Evolutionary conservation across 805 yeast species (phyloP).

Genomic region (Kodamaea kaohsiungensis): DNA sequence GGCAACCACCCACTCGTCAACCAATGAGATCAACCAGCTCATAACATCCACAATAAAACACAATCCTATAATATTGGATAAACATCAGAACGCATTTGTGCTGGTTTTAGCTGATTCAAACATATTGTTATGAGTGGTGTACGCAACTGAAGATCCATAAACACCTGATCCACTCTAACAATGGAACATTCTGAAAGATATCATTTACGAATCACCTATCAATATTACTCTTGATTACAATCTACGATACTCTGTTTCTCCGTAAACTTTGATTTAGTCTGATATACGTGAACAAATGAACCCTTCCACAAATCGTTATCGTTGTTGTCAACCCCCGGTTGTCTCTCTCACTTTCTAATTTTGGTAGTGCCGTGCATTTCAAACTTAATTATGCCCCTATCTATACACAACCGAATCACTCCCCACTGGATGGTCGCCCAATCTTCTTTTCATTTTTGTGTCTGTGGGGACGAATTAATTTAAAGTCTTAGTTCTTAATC

Average conservation of each 20-base stretch:
- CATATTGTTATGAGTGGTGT: background rate
- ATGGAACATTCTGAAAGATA: too few species aligned
- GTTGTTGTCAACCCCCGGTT: background rate
- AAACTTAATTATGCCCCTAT: background rate
- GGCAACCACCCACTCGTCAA: background rate
- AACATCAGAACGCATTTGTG: constrained; percentile 7
- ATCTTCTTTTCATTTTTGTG: background rate
- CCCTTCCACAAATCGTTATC: too few species aligned
- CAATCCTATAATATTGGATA: constrained; percentile 8
- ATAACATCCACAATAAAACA: constrained; percentile 7
- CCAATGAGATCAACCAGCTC: constrained; percentile 12
- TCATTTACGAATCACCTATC: too few species aligned
- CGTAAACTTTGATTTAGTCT: too few species aligned
- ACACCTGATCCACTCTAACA: too few species aligned
- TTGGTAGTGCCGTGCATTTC: background rate
- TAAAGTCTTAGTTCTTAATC: background rate
- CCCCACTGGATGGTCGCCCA: background rate
- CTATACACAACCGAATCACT: background rate
- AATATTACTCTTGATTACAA: too few species aligned
- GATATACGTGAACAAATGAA: too few species aligned
- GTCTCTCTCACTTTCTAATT: background rate
- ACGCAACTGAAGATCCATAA: background rate
- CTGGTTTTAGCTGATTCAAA: background rate
- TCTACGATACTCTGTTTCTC: too few species aligned
- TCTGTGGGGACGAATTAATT: background rate